Conservation (phyloP, 306 rosid species). For the Fagus crenata region DNA sequence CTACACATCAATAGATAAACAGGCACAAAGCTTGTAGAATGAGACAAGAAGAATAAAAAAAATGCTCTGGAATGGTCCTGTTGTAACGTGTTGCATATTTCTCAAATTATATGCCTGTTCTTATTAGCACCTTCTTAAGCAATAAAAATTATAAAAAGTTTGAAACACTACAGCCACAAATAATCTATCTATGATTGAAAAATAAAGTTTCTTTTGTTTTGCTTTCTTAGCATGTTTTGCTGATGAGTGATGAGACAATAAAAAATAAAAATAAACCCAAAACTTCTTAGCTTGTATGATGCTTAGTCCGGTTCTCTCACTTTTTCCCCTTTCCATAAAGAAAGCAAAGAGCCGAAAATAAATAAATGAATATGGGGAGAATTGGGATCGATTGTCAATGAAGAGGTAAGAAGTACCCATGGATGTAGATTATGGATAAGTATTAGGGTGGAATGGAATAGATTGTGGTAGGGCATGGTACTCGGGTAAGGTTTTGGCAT, state of each 20-base stretch:
- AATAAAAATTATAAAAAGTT: background rate
- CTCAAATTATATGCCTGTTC: background rate
- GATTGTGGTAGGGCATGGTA: too few species aligned
- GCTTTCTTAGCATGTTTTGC: background rate
- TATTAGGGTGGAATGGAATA: too few species aligned
- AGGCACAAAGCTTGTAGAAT: background rate
- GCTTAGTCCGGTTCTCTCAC: background rate
- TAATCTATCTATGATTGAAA: background rate
- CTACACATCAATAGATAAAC: background rate
- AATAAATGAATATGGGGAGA: constrained; percentile 7
- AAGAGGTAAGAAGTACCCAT: too few species aligned
- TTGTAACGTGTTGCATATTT: background rate
- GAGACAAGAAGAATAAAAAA: background rate
- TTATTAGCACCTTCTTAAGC: background rate
- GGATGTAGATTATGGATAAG: too few species aligned
- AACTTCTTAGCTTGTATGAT: background rate
- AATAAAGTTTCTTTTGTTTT: background rate
- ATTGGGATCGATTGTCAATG: too few species aligned
- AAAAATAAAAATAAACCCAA: too few species aligned
- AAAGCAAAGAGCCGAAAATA: background rate
- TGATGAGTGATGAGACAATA: too few species aligned
- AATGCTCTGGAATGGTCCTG: background rate
- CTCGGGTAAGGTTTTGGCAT: too few species aligned
- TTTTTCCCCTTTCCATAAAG: background rate
- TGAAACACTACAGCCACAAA: background rate